Base-by-base conservation (phyloP, 2,329 filamentous ascomycete species). In the Stemphylium beticola region DNA sequence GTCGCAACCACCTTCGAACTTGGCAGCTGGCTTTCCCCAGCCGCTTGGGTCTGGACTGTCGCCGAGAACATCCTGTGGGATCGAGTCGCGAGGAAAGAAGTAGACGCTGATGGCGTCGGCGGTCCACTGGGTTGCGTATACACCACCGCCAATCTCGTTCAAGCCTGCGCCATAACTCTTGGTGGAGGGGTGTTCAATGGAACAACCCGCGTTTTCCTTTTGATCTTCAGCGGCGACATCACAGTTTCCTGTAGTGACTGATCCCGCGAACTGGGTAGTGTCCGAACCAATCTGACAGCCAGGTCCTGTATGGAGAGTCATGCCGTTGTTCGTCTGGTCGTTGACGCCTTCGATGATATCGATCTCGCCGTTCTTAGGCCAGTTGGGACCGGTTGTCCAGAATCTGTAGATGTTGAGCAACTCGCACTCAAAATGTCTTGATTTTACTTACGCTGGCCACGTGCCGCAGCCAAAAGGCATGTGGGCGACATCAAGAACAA, bases 41-140 rank as follows among this genome's bases (percentile, higher is more conserved):
- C 67, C 74, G 2, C 77, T 72, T 0, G 91, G 89, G 60, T 91
- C 78, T 0, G 92, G 91, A 4, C 66, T 78, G 18, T 82, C 83
- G 15, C 79, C 73, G 2, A 76, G 68, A 56, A 91, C 85, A 72
- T 93, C 87, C 3, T 74, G 65, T 1, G 90, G 91, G 54, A 93
- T 84, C 12, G 73, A 72, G 58, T 74, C 74, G n/a, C 90, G 87
- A 0, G 87, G 81, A 77, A 96, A 97, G 82, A 91, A 93, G 85
- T 87, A 97, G 61, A 96, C 82, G 36, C 83, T 83, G 74, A 98
- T 95, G 59, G 81, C 81, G 0, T 83, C 72, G 26, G 83, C 81
- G 2, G 88, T 91, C 90, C 92, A 96, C 56, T 77, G 67, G 12
- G 76, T 79, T 17, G 78, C 80, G 60, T 77, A 82, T 40, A 82